Evolutionary conservation across 768 basidiomycete species (phyloP), one percentile per base, ranked within the genome.

Genomic region (Tubosaeta sp.): DNA sequence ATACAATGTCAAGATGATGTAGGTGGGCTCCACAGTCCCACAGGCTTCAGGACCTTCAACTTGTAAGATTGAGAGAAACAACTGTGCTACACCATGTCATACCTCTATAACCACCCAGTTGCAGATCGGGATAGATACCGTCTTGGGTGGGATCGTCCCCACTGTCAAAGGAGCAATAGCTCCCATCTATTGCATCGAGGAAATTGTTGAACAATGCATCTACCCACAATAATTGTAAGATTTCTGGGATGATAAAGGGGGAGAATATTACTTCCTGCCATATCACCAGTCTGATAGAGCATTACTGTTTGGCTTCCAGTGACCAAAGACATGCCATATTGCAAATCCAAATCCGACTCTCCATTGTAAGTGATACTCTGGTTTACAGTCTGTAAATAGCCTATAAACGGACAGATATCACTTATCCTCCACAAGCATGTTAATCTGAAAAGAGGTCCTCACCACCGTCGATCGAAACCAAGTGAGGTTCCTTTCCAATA

Each of bases 1-100:
- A 54, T 79, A 78, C 2, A 75, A 78, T 2, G 74, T 73, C 8
- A 73, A 76, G 50, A 77, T 68, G 26, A 79, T 74, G n/a, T 71
- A 54, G 2, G 75, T 59, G 3, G 73, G 73, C 14, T 61, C 57
- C 9, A 70, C 60, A 16, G 66, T 70, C 6, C 76, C 78, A 52
- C 77, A 77, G 43, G 32, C 54, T 34, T 59, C 41, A 1, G 55
- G 35, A 29, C 65, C 63, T 47, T 35, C 6, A 1, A 12, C 46
- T 25, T 19, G 35, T 55, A n/a, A 50, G 46, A 25, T 39, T 7
- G 6, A 17, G 5, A 4, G 14, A 25, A 19, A 38, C 8, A 16
- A 4, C 34, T 8, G 6, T 5, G 33, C 25, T 8, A 45, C n/a
- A 22, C 14, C 27, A 16, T 2, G 17, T 35, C 32, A 32, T 52